Base-by-base conservation (phyloP, 177 flowering plant species). In the Telopea speciosissima region DNA sequence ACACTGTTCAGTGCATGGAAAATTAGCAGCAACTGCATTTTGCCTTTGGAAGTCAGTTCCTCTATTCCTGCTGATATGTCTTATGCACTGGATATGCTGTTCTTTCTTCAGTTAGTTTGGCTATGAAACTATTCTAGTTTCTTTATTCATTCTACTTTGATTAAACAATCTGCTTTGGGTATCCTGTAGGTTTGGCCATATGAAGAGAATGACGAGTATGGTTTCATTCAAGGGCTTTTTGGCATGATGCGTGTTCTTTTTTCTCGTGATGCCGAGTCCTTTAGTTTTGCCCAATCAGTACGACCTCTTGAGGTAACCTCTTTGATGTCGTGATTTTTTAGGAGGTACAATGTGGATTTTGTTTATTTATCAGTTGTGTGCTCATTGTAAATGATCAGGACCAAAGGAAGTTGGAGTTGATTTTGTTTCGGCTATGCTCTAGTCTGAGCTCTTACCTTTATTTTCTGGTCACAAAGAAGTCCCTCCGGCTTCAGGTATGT, bases 211-310 rank as follows among this genome's bases (percentile, higher is more conserved):
- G 92, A 89, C 67, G 97, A 89, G 24, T 87, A 81, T 80, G 97
- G 99, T 63, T 88, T 95, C 77, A 84, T 95, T 70, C 99, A 92
- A 87, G 88, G 90, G 65, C 97, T 95, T 49, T 95, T 95, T 77
- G 81, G 86, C 56, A 77, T 93, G 91, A 92, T 91, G 92, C 76
- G 74, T 67, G 45, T 77, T 71, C 80, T 95, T 54, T 95, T 89
- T 72, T 79, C 91, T 54, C 73, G 70, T 67, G 86, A 88, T 63
- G 64, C 66, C 16, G 87, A 82, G 23, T 71, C 76, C 56, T 74
- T 78, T 72, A 65, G 63, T 69, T 77, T 71, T 74, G 52, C 75
- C 8, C 80, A 67, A 42, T 73, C 83, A 24, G 79, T 66, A 62
- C 79, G 63, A 64, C 70, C 84, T 62, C 66, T 70, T 59, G 85